Conservation (phyloP, 495 filamentous ascomycete species). For the Talaromyces nanjingensis region DNA sequence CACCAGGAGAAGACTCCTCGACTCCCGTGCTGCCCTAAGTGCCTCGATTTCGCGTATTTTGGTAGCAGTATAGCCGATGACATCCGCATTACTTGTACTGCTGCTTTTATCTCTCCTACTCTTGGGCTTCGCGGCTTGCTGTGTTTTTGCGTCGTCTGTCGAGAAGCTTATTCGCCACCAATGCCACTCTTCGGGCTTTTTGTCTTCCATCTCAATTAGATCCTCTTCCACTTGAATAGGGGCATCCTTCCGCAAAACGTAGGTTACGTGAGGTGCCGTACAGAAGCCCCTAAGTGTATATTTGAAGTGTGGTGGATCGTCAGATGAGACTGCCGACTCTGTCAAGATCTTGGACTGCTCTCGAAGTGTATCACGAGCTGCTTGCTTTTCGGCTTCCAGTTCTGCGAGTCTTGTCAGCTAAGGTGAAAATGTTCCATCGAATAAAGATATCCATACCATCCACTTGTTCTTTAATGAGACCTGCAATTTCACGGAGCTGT, state of each 20-base stretch:
- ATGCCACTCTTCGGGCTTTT: slow-evolving; percentile 28
- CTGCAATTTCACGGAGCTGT: slow-evolving; percentile 30
- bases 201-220: slow-evolving; percentile 18
- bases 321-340: slow-evolving; percentile 40
- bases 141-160: slow-evolving; percentile 36
- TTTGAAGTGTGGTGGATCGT: slow-evolving; percentile 34
- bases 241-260: slow-evolving; percentile 30
- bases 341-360: slow-evolving; percentile 47
- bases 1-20: slow-evolving; percentile 37
- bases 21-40: slow-evolving; percentile 44
- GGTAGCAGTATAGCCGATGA: slow-evolving; percentile 36
- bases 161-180: slow-evolving; percentile 54
- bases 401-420: slow-evolving; percentile 23
- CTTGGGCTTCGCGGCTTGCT: slow-evolving; percentile 24
- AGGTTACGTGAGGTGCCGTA: slow-evolving; percentile 44
- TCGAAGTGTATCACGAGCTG: slow-evolving; percentile 36
- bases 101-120: slow-evolving; percentile 15
- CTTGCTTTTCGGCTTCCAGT: slow-evolving; percentile 45
- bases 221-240: slow-evolving; percentile 9
- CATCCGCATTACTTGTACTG: slow-evolving; percentile 24
- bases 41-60: slow-evolving; percentile 46
- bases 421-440: not conserved
- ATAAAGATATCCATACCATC: slow-evolving; percentile 26
- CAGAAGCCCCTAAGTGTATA: slow-evolving; percentile 49
- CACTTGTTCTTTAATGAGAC: slow-evolving; percentile 44